These are phyloP conservation scores for Tolypocladium capitatum DNA, from an alignment of 2,329 filamentous ascomycete species.

Conservation along the genomic window DNA sequence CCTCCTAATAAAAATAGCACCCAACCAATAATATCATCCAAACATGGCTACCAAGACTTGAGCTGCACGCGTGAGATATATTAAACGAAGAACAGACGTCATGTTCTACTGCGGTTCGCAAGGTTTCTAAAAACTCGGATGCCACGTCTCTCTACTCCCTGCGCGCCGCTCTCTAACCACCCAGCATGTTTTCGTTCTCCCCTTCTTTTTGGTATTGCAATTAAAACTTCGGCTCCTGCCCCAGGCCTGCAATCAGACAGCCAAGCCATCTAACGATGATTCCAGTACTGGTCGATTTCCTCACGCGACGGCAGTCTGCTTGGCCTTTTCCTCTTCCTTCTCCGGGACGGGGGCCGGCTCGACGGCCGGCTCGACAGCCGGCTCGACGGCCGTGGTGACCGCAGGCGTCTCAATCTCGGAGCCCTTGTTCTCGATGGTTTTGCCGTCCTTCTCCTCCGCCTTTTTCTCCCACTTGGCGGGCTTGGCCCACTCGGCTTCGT, in stretches of 20 bases:
- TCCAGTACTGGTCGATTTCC: not conserved
- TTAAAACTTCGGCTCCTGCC: not conserved
- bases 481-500: conserved; percentile 52
- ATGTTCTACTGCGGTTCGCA: not conserved
- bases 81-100: not conserved
- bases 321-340: conserved; percentile 19
- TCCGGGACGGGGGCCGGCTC: conserved; percentile 18
- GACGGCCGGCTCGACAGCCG: conserved; percentile 16
- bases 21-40: no score
- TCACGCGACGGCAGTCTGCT: conserved; percentile 11
- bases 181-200: not conserved
- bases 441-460: conserved; percentile 21
- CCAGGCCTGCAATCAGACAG: not conserved
- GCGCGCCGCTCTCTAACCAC: not conserved
- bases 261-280: not conserved
- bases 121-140: not conserved
- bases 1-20: no score
- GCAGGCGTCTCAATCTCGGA: conserved; percentile 22
- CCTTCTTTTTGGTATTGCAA: not conserved
- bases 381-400: conserved; percentile 15
- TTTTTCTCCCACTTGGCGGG: conserved; percentile 52
- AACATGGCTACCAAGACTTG: not conserved
- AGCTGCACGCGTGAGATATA: not conserved
- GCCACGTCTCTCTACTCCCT: not conserved
- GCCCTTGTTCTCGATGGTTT: conserved; percentile 25